These are phyloP conservation scores for Panaeolus cyanescens DNA, from an alignment of 768 basidiomycete genomes.

Conservation along the genomic window DNA sequence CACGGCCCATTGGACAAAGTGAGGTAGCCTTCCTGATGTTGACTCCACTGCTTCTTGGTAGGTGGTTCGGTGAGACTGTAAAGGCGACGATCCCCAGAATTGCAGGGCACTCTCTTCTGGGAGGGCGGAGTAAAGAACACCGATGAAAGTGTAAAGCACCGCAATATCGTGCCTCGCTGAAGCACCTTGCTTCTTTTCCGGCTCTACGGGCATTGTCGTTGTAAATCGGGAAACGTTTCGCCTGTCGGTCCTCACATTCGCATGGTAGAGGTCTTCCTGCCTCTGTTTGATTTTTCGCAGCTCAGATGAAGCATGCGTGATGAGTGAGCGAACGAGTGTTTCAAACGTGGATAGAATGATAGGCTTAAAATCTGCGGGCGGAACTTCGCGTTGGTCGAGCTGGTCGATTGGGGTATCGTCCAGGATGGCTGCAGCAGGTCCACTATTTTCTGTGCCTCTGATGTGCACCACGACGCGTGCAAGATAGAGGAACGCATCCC, in stretches of 20 bases:
- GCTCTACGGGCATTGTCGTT: constrained; percentile 41
- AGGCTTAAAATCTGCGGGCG: constrained; percentile 53
- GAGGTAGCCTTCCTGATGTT: constrained; percentile 39
- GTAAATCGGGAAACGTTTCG: constrained; percentile 52
- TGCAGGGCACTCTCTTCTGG: constrained; percentile 78
- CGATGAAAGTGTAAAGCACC: constrained; percentile 80
- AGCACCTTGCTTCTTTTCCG: constrained; percentile 33
- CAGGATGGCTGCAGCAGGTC: constrained; percentile 35
- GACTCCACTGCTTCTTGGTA: constrained; percentile 65
- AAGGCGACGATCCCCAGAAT: constrained; percentile 77
- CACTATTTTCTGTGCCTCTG: constrained; percentile 41
- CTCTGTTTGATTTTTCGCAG: constrained; percentile 85
- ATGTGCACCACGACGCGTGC: constrained; percentile 59
- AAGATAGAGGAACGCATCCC: constrained; percentile 78
- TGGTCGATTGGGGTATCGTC: constrained; percentile 36
- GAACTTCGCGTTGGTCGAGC: constrained; percentile 46
- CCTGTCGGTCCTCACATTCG: constrained; percentile 65
- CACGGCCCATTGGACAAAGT: constrained; percentile 89
- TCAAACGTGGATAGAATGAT: constrained; percentile 67
- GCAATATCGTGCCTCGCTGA: constrained; percentile 82
- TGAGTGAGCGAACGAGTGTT: constrained; percentile 66
- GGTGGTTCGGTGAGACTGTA: constrained; percentile 40
- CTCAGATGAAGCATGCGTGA: constrained; percentile 79
- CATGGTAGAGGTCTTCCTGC: constrained; percentile 82
- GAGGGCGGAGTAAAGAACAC: constrained; percentile 74